Percentiles rank a stretch among this genome's conserved stretches.
phyloP scores from a whole-genome alignment of 2,329 filamentous ascomycete genomes.

The Hymenoscyphus salicellus region DNA sequence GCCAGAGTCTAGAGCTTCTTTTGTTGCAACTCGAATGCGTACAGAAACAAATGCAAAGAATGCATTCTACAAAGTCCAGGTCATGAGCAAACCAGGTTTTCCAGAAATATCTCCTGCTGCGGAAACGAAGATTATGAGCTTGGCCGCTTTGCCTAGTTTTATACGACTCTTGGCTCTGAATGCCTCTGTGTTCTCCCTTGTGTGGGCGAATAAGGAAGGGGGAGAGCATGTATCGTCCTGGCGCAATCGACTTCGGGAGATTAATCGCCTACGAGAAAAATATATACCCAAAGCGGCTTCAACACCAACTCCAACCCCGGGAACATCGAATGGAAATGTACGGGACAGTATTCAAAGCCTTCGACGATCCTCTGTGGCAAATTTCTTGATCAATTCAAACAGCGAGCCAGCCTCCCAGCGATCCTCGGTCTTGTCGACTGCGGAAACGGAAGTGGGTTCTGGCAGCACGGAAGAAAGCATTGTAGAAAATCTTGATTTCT shows the following conservation, averaged over 20 bases:
- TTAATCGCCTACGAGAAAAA: constrained; percentile 74
- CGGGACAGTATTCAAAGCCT: constrained; percentile 61
- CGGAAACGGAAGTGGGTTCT: constrained; percentile 49
- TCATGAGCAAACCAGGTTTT: constrained; percentile 84
- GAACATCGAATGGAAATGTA: constrained; percentile 43
- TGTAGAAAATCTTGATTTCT: constrained; percentile 36
- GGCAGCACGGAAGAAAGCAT: constrained; percentile 31
- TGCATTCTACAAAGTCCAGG: constrained; percentile 81
- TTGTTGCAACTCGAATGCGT: constrained; percentile 60
- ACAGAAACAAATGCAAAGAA: constrained; percentile 38
- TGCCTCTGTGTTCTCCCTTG: constrained; percentile 85
- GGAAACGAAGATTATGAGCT: constrained; percentile 82
- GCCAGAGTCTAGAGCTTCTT: constrained; percentile 76
- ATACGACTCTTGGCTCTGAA: constrained; percentile 88
- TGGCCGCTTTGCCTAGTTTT: constrained; percentile 77
- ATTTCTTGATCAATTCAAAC: constrained; percentile 55
- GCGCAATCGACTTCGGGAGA: constrained; percentile 81
- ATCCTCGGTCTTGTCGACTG: constrained; percentile 55
- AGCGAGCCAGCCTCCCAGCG: constrained; percentile 58
- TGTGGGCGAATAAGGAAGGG: constrained; percentile 77
- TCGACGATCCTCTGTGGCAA: constrained; percentile 62
- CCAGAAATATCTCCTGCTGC: constrained; percentile 88
- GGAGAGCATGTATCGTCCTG: constrained; percentile 86
- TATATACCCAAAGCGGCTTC: constrained; percentile 48
- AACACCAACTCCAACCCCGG: constrained; percentile 33